Evolutionary conservation across 1,139 yeast genomes (phyloP).

Genomic region (Eremothecium sinecaudum): DNA sequence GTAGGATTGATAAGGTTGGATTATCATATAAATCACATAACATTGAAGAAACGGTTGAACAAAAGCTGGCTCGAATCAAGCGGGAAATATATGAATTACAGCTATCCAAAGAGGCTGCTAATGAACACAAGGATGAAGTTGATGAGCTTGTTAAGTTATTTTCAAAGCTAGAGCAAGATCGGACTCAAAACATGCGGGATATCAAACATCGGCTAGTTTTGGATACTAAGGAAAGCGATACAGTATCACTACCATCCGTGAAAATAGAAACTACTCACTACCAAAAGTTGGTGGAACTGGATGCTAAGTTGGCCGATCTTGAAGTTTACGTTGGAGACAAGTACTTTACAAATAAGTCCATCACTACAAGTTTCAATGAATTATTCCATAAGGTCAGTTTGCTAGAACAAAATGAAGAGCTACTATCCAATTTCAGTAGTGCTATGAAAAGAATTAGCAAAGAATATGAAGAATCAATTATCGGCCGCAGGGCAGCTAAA

Average conservation of each 20-base stretch:
- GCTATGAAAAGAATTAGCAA: constrained; percentile 34
- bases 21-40: constrained; percentile 26
- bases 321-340: constrained; percentile 16
- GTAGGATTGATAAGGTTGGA: constrained; percentile 21
- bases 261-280: constrained; percentile 9
- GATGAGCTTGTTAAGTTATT: constrained; percentile 4
- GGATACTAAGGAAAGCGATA: constrained; percentile 1
- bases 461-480: constrained; percentile 24
- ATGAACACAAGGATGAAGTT: constrained; percentile 2
- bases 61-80: constrained; percentile 38
- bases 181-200: neutral
- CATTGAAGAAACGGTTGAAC: constrained; percentile 36
- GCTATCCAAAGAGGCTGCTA: constrained; percentile 7
- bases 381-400: constrained; percentile 23
- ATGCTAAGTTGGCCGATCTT: constrained; percentile 24
- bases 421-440: constrained; percentile 26
- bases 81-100: constrained; percentile 12
- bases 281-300: constrained; percentile 15
- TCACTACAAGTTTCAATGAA: constrained; percentile 21
- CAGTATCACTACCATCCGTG: constrained; percentile 11
- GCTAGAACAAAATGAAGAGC: constrained; percentile 20
- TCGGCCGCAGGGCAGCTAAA: constrained; percentile 15
- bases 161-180: constrained; percentile 7
- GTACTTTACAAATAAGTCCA: constrained; percentile 10
- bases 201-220: neutral